Evolutionary conservation across 1,284 basidiomycete species (phyloP).

Genomic region (Leccinum griseonigrum): DNA sequence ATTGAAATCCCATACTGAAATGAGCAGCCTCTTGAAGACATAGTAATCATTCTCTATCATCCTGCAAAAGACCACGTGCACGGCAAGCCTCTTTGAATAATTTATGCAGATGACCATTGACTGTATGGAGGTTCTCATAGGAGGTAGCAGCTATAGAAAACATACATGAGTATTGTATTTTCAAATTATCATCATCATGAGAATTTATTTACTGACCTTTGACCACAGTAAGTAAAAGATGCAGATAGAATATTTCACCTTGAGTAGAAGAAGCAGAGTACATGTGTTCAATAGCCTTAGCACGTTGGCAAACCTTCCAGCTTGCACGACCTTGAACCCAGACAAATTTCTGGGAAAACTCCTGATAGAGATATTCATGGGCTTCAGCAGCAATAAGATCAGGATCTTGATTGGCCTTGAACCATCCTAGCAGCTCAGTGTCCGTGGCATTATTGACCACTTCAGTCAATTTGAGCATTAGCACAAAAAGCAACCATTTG

Average conservation of each 20-base stretch:
- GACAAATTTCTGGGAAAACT: constrained; percentile 36
- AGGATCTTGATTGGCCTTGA: constrained; percentile 37
- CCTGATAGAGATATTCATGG: constrained; percentile 36
- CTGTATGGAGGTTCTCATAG: constrained; percentile 23
- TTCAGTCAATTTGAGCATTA: constrained; percentile 3
- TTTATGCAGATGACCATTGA: constrained; percentile 14
- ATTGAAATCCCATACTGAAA: constrained; percentile 26
- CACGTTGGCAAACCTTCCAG: constrained; percentile 1
- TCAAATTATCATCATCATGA: no score
- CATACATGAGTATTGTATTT: no score
- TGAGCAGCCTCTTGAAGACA: constrained; percentile 35
- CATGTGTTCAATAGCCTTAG: constrained; percentile 34
- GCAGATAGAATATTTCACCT: constrained; percentile 37
- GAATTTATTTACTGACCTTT: constrained; percentile 13
- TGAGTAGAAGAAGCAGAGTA: constrained; percentile 26
- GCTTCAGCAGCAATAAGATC: constrained; percentile 27
- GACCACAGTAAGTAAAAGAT: constrained; percentile 34
- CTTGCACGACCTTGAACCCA: not conserved
- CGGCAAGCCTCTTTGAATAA: constrained; percentile 29
- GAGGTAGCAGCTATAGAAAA: constrained; percentile 13
- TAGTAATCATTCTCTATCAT: constrained; percentile 36
- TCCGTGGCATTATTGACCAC: constrained; percentile 22
- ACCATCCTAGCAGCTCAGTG: constrained; percentile 39
- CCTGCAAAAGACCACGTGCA: constrained; percentile 35
- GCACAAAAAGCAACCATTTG: constrained; percentile 38